These are phyloP conservation scores for Xylaria sp. DNA, from an alignment of 2,329 filamentous ascomycete species.

Conservation along the genomic window DNA sequence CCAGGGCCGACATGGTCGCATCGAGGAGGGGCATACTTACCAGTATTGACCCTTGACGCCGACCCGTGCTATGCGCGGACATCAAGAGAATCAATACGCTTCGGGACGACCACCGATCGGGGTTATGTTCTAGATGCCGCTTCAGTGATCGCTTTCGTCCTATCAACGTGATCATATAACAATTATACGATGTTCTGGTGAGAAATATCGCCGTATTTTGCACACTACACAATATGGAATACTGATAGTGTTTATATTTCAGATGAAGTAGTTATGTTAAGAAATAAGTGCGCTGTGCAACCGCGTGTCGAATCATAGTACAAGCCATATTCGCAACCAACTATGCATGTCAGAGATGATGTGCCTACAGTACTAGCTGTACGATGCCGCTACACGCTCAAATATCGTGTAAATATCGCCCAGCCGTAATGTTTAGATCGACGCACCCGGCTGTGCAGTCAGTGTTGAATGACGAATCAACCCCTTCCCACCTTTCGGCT, in stretches of 20 bases:
- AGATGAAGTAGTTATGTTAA: not conserved
- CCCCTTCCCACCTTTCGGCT: not conserved
- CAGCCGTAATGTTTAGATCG: not conserved
- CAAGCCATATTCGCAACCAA: not conserved
- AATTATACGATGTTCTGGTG: not conserved
- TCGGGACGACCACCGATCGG: not conserved
- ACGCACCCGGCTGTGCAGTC: not conserved
- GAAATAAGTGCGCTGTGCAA: not conserved
- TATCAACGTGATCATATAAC: not conserved
- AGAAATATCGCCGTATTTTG: not conserved
- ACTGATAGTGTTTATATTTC: not conserved
- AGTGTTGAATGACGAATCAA: not conserved
- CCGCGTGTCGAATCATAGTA: not conserved
- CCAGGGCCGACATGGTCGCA: constrained; percentile 12
- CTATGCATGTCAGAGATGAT: no score
- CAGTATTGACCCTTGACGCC: constrained; percentile 8
- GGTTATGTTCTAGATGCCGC: not conserved
- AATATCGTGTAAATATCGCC: not conserved
- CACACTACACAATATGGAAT: not conserved
- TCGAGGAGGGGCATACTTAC: constrained; percentile 3
- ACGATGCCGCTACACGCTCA: not conserved
- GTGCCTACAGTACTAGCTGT: not conserved
- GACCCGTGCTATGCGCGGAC: constrained; percentile 5
- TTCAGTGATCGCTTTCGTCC: not conserved
- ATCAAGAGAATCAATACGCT: not conserved